These are phyloP conservation scores for Cladophialophora chaetospira DNA, from an alignment of 2,329 filamentous ascomycete genomes.

Conservation along the genomic window DNA sequence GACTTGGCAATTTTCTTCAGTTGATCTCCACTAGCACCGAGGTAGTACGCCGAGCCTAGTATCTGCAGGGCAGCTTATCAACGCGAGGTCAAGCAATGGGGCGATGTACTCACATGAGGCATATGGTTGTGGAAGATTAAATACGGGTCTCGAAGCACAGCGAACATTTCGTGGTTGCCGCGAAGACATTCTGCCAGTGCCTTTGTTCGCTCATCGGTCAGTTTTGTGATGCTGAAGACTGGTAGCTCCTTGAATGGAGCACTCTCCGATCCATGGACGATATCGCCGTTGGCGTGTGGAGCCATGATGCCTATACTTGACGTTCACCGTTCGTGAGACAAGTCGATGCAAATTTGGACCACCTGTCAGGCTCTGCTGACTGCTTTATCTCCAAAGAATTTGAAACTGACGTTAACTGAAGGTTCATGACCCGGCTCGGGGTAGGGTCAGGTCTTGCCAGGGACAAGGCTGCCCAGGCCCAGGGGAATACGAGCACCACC, in stretches of 20 bases:
- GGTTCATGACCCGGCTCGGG: too few relatives aligned
- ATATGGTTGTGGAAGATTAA: conserved; percentile 17
- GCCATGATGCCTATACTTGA: background rate
- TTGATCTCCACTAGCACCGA: conserved; percentile 2
- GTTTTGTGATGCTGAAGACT: background rate
- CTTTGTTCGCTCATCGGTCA: background rate
- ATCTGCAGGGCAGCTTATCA: too few relatives aligned
- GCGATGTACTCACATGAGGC: conserved; percentile 21
- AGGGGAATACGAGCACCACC: too few relatives aligned
- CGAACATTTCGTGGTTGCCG: background rate
- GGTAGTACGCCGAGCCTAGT: conserved; percentile 2
- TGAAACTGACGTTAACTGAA: too few relatives aligned
- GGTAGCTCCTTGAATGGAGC: background rate
- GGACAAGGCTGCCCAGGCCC: too few relatives aligned
- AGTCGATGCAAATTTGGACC: too few relatives aligned
- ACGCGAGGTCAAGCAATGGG: too few relatives aligned
- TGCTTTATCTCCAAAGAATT: too few relatives aligned
- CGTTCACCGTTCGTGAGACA: too few relatives aligned
- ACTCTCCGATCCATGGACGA: background rate
- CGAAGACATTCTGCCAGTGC: background rate
- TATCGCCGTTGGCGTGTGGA: background rate
- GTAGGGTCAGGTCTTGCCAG: too few relatives aligned
- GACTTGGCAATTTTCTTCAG: background rate
- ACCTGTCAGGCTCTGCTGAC: too few relatives aligned
- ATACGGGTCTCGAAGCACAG: conserved; percentile 12